Evolutionary conservation across 169 alveolate genomes (phyloP).

Genomic region (Plasmodium coatneyi): DNA sequence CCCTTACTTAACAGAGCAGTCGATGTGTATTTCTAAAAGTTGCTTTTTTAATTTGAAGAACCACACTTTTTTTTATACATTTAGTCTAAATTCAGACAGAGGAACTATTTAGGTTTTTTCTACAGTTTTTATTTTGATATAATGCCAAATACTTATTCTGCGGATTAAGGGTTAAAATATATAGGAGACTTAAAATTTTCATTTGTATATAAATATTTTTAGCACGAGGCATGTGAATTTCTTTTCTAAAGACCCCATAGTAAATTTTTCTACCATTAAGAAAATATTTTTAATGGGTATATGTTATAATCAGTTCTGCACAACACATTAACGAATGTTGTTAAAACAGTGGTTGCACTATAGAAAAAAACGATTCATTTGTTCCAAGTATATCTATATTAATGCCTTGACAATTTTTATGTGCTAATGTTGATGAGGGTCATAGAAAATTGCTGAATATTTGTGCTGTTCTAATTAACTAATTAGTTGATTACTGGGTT

Average conservation of each 20-base stretch:
- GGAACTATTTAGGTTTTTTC: not conserved
- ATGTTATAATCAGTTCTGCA: not conserved
- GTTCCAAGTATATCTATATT: not conserved
- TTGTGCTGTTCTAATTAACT: not conserved
- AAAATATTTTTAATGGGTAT: no score
- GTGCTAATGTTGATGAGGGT: not conserved
- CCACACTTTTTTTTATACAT: not conserved
- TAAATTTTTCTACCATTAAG: not conserved
- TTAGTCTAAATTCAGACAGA: not conserved
- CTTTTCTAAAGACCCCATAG: not conserved
- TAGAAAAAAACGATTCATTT: not conserved
- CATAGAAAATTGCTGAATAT: not conserved
- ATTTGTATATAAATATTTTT: no score
- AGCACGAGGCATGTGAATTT: not conserved
- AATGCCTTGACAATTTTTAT: not conserved
- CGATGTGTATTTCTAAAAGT: not conserved
- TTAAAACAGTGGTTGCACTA: not conserved
- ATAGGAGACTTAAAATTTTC: not conserved
- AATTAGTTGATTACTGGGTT: not conserved
- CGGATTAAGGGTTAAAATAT: not conserved
- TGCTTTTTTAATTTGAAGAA: not conserved
- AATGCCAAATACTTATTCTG: not conserved
- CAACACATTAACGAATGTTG: not conserved
- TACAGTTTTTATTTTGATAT: not conserved
- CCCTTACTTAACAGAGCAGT: not conserved